Percentiles rank a stretch among this genome's conserved stretches.
phyloP scores from a whole-genome alignment of 805 yeast species.

The Zygosaccharomyces bisporus region DNA sequence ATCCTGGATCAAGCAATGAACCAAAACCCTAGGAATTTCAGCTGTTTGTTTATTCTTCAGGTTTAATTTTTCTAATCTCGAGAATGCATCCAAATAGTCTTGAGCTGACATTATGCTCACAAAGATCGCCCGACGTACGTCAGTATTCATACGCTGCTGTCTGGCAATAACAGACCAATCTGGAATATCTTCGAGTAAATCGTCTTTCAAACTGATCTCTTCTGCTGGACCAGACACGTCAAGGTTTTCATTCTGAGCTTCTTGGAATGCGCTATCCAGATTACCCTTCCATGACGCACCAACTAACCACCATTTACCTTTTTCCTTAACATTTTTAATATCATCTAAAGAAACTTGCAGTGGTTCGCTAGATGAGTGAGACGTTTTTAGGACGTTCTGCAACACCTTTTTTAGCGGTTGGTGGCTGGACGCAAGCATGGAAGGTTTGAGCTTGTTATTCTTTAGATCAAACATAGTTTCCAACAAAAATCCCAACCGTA shows the following conservation, averaged over 20 bases:
- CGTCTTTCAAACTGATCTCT: slow-evolving; percentile 48
- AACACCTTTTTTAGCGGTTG: slow-evolving; percentile 46
- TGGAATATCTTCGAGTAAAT: slow-evolving; percentile 63
- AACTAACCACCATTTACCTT: slow-evolving; percentile 98
- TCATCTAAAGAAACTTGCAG: slow-evolving; percentile 81
- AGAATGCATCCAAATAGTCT: slow-evolving; percentile 84
- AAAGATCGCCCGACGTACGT: slow-evolving; percentile 88
- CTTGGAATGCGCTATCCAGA: slow-evolving; percentile 33
- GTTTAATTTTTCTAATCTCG: slow-evolving; percentile 73
- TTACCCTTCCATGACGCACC: slow-evolving; percentile 96
- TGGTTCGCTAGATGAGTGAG: slow-evolving; percentile 51
- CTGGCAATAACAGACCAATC: slow-evolving; percentile 87
- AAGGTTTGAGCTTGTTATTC: slow-evolving; percentile 68
- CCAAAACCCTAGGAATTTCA: slow-evolving; percentile 79
- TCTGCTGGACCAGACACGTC: slow-evolving; percentile 17
- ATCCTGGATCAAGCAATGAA: slow-evolving; percentile 85
- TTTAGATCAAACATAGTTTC: slow-evolving; percentile 84
- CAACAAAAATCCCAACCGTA: slow-evolving; percentile 76
- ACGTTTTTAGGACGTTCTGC: slow-evolving; percentile 46
- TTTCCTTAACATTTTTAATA: slow-evolving; percentile 66
- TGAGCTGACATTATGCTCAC: slow-evolving; percentile 93
- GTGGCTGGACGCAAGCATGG: slow-evolving; percentile 32
- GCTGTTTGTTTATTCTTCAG: slow-evolving; percentile 76
- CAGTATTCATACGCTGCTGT: slow-evolving; percentile 91
- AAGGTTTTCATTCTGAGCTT: slow-evolving; percentile 20